Base-by-base conservation (phyloP, 306 rosid genomes). In the Canavalia ensiformis region DNA sequence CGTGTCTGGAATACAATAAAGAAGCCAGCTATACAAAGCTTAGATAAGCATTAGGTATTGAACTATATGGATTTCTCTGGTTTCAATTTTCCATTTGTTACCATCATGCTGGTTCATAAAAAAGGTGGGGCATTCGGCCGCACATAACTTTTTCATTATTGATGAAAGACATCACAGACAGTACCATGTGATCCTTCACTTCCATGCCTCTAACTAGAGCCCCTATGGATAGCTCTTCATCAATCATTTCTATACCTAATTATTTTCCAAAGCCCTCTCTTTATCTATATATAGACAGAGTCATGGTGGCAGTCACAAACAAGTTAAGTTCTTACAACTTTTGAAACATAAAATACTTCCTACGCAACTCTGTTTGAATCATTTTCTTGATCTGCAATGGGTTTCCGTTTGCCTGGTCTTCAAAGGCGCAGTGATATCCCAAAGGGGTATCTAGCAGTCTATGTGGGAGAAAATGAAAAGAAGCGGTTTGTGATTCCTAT, bases 401-500 rank as follows among this genome's bases (percentile, higher is more conserved):
- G 71, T n/a, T 67, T 77, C 68, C 74, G 57, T 72, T 77, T 87
- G 51, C 83, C 55, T 5, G 30, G 68, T 46, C 44, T 68, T 84
- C 81, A 50, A 68, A 31, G 46, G 72, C 34, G 39, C 9, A 41
- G 3, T 25, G 68, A 83, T 74, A 83, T 88, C 39, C 87, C 83
- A 37, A 88, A 86, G 78, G 87, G 89, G 11, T 66, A 56, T 60
- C 69, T 84, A 12, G 80, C 77, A 25, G 82, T 86, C 0, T 88
- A 86, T 51, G 92, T 72, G 6, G 86, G 88, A 49, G 83, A 87
- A 37, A 63, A 88, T 5, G 33, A 28, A 67, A 87, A 70, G 81
- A 83, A 70, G 78, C 69, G 79, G 13, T 84, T 59, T 11, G 74
- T 80, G 29, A 81, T 84, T 80, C 88, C 90, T 2, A 28, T 86